Conservation (phyloP, 139 green algal species). For the Volvox reticuliferus region DNA sequence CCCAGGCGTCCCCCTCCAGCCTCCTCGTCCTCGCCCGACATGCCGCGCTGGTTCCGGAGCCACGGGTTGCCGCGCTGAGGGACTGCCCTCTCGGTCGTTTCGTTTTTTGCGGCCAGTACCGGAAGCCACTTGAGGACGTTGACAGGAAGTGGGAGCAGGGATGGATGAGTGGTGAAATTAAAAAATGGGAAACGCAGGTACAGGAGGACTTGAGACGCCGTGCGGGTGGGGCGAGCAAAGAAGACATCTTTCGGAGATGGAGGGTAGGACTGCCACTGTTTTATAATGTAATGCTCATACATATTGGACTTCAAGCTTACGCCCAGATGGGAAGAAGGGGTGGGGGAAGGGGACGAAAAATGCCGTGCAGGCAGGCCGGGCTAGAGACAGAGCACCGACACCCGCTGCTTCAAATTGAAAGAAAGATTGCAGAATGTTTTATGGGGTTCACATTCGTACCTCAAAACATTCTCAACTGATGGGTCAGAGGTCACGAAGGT, state of each 20-base stretch:
- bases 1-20: neutral
- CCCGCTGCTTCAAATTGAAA: neutral
- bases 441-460: neutral
- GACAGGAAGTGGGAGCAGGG: neutral
- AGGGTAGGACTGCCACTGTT: no score
- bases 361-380: no score
- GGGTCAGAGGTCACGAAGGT: neutral
- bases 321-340: no score
- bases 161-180: neutral
- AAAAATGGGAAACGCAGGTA: no score
- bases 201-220: no score
- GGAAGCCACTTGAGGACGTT: neutral
- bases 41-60: neutral
- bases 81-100: neutral
- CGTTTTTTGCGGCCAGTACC: neutral
- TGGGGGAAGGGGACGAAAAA: no score
- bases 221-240: no score
- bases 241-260: no score
- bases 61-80: neutral
- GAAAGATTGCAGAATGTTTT: neutral
- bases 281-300: no score
- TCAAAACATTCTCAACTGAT: neutral
- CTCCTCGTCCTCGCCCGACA: neutral
- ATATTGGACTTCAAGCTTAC: no score
- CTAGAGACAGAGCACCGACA: neutral